Base-by-base conservation (phyloP, 164 flowering plant genomes). In the Macadamia tetraphylla region DNA sequence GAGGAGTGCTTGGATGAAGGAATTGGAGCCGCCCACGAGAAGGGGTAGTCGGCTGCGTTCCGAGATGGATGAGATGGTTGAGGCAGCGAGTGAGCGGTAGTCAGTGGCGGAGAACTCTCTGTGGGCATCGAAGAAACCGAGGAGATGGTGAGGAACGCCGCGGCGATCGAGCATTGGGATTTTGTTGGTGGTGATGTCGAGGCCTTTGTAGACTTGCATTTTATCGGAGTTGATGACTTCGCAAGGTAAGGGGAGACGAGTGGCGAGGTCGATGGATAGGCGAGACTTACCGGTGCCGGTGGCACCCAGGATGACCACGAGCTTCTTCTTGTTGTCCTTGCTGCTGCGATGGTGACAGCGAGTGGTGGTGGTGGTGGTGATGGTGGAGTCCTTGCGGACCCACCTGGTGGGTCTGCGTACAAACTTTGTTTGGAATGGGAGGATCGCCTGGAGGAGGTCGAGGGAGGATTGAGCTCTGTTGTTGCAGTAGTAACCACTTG, bases 1-100 rank as follows among this genome's bases (percentile, higher is more conserved):
- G 23, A 94, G 66, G 9, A 90, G 79, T 0, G 94, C 81, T 75
- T 89, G 81, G 40, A 95, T 78, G 80, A 84, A 82, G 14, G 99
- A 92, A 78, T 92, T 92, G 30, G 99, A 95, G 29, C 98, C 99
- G 12, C 99, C 99, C 8, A 77, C 98, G 35, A 95, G 18, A 7
- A 92, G 5, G 17, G 99, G 99, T 0, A 88, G 15, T 23, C 76
- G 78, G 6, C 68, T 58, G 1, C 89, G 76, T 14, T 83, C 69
- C 11, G 63, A 15, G 29, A 92, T 80, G 15, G 71, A 71, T 58
- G 78, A 17, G 3, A 89, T 72, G 48, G 61, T 9, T 0, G 57
- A 0, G 6, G 77, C 65, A 23, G 83, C 98, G 48, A 70, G 60
- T 5, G 63, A 14, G 43, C 96, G 86, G 78, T 72, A 95, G 3